These are phyloP conservation scores for Ceratobasidium sp. DNA, from an alignment of 1,284 basidiomycete species.

Conservation along the genomic window DNA sequence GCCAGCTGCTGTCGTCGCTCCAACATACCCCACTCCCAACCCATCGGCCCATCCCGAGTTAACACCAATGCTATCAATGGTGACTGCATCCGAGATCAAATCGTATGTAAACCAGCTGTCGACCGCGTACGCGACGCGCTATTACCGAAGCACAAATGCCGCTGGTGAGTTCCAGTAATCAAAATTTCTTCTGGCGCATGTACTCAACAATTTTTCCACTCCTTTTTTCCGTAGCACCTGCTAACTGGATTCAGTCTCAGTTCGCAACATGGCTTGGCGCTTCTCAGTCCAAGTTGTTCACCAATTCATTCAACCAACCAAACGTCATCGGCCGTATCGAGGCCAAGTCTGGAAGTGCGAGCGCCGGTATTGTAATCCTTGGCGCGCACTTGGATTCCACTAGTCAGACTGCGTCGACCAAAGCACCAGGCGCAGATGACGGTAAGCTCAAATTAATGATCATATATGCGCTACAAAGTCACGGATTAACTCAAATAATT, in stretches of 20 bases:
- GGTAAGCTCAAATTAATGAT: conserved; percentile 8
- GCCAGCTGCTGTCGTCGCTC: conserved; percentile 17
- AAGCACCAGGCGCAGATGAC: conserved; percentile 65
- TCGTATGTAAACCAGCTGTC: conserved; percentile 43
- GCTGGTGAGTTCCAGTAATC: conserved; percentile 35
- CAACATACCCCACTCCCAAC: conserved; percentile 43
- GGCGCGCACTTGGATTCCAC: conserved; percentile 67
- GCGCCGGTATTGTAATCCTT: conserved; percentile 66
- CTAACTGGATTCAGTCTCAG: conserved; percentile 42
- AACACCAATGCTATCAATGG: conserved; percentile 44
- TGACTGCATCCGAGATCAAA: conserved; percentile 43
- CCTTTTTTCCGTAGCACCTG: conserved; percentile 13
- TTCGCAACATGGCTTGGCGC: conserved; percentile 37
- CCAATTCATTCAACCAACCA: conserved; percentile 61
- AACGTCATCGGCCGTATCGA: conserved; percentile 71
- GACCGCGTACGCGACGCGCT: conserved; percentile 46
- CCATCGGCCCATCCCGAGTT: conserved; percentile 46
- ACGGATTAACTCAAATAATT: neutral
- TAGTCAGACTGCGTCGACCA: conserved; percentile 40
- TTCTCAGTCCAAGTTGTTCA: conserved; percentile 24
- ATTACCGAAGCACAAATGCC: conserved; percentile 45
- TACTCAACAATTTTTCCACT: neutral
- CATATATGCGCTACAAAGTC: neutral
- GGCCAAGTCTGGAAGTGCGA: conserved; percentile 54
- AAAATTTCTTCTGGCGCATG: neutral